Evolutionary conservation across 805 yeast genomes (phyloP).

Genomic region (Metschnikowia reukaufii): DNA sequence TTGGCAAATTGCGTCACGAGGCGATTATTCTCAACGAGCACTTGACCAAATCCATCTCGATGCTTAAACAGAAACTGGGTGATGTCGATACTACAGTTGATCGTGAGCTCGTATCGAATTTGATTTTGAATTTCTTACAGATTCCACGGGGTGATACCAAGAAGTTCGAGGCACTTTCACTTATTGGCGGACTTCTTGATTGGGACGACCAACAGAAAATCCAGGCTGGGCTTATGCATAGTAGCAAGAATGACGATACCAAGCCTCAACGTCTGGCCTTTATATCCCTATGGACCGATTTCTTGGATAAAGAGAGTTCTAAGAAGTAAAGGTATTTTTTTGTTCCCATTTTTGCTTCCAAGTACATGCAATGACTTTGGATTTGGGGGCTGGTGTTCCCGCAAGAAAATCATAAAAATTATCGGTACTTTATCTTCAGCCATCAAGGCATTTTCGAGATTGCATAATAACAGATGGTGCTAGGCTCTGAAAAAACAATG

Average conservation of each 20-base stretch:
- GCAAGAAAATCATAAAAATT: no score
- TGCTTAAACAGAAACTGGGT: constrained; percentile 75
- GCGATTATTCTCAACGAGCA: constrained; percentile 93
- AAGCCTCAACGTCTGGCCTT: constrained; percentile 49
- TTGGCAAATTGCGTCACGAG: constrained; percentile 93
- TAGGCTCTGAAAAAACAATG: no score
- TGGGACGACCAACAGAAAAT: constrained; percentile 84
- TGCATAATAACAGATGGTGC: no score
- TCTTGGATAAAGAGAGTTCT: constrained; percentile 66
- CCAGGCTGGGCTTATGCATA: constrained; percentile 68
- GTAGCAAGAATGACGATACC: constrained; percentile 20
- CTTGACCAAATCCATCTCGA: constrained; percentile 84
- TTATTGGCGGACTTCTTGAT: constrained; percentile 76
- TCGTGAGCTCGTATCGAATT: constrained; percentile 82
- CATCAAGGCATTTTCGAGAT: no score
- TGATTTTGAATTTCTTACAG: constrained; percentile 79
- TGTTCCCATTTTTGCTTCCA: no score
- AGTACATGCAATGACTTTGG: no score
- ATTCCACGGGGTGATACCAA: constrained; percentile 92
- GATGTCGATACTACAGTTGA: constrained; percentile 68
- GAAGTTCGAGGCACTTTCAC: constrained; percentile 86
- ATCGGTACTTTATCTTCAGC: no score
- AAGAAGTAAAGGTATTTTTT: constrained; percentile 17
- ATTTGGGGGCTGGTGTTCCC: no score
- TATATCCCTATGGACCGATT: constrained; percentile 78